Base-by-base conservation (phyloP, 2,329 filamentous ascomycete species). In the Diaporthe velutina region DNA sequence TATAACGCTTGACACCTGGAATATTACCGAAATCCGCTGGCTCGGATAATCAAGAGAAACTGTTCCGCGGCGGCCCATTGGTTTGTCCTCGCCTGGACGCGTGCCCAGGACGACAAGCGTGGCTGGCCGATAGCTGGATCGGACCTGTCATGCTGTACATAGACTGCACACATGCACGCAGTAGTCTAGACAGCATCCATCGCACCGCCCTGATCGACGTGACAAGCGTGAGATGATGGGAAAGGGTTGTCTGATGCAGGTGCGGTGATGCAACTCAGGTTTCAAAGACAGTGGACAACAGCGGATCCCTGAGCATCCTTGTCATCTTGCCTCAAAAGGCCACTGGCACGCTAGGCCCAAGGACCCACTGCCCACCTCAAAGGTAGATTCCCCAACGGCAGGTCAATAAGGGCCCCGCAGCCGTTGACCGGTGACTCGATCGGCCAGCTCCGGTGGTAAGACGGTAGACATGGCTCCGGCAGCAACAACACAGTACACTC, bases 261-360 rank as follows among this genome's bases (percentile, higher is more conserved):
- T 35, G 38, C n/a, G 28, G 73, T 73, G 73, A 67, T 72, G 73
- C 73, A 68, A 35, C 55, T 19, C 22, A 70, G 52, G 74, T 75
- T 73, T 76, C 73, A 76, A 58, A 74, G 52, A 58, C 45, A 30
- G 48, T 15, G 57, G 54, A 33, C 30, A 64, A 64, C 25, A 22
- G 54, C 45, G 45, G 50, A 38, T 52, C 42, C 61, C 28, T 40
- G 9, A 40, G 25, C n/a, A 61, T 22, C 68, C 68, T 22, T 45
- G 50, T 25, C 52, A 70, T 57, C 50, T n/a, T 35, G 28, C 13
- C n/a, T 28, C 19, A 13, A 17, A n/a, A n/a, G n/a, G n/a, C n/a
- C n/a, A n/a, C n/a, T n/a, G 35, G n/a, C 30, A 30, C 35, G 15
- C 9, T 70, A 42, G 45, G 60, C 4, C 6, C 22, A 7, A 40